Base-by-base conservation (phyloP, 2,329 filamentous ascomycete genomes). In the Chalaropsis ovoidea region DNA sequence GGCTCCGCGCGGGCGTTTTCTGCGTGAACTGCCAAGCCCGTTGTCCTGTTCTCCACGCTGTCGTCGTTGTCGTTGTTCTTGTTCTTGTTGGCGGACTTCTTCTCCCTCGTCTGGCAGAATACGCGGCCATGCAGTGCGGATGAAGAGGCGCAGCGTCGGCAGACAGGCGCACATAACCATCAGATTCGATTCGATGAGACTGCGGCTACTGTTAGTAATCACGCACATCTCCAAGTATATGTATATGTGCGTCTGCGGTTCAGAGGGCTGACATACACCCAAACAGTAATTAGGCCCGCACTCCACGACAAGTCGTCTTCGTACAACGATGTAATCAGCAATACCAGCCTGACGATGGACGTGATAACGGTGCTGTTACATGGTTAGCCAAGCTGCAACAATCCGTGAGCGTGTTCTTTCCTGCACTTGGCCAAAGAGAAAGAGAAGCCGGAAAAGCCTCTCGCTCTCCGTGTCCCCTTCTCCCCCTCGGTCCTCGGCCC, bases 111-210 rank as follows among this genome's bases (percentile, higher is more conserved):
- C 47, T 13, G 3, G 47, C 13, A 52, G 47, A 52, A 52, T 52
- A 52, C 22, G 10, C 22, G 39, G 60, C 35, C 60, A 61, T 6
- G 45, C 13, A n/a, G 11, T 62, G 19, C 42, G 60, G 19, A 45
- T 45, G 11, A 45, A 43, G 17, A 62, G 22, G 60, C 19, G 19
- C 35, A 62, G 35, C 24, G 60, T 45, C 13, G 41, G 60, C 2
- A 62, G n/a, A 45, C 60, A 62, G 39, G 39, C 35, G 15, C 60
- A 62, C 41, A 62, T 62, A 10, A 45, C 35, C 60, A 62, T 62
- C n/a, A 45, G 39, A 27, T 45, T 45, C 17, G 60, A 62, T 22
- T 62, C 11, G 6, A 62, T 24, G 19, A 62, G 19, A 6, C 60
- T 62, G 39, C 2, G 45, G 17, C 13, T 22, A 15, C 15, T 11